Conservation (phyloP, 2,329 filamentous ascomycete species). For the Boeremia lycopersici region DNA sequence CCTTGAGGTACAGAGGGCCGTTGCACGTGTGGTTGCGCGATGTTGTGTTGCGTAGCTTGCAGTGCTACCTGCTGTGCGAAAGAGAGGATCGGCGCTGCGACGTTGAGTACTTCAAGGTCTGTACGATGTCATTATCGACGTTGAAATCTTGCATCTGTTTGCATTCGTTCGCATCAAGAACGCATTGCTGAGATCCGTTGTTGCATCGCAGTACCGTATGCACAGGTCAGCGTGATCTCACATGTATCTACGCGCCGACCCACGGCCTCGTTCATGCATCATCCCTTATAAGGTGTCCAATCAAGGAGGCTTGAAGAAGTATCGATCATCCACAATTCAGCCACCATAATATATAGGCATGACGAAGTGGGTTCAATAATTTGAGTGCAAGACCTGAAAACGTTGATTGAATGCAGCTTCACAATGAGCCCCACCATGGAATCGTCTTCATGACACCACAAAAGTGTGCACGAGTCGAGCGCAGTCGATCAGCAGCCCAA, state of each 20-base stretch:
- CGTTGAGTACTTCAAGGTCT: constrained; percentile 12
- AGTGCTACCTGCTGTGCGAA: constrained; percentile 9
- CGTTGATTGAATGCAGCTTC: constrained; percentile 14
- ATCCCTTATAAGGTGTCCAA: constrained; percentile 22
- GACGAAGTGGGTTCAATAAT: constrained; percentile 5
- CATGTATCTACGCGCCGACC: constrained; percentile 34
- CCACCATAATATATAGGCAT: constrained; percentile 12
- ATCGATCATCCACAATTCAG: constrained; percentile 23
- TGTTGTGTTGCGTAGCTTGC: constrained; percentile 8
- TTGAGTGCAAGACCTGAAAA: constrained; percentile 1
- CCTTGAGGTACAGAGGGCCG: constrained; percentile 7
- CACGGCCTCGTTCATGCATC: constrained; percentile 29
- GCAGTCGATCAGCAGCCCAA: constrained; percentile 33
- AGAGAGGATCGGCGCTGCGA: constrained; percentile 2
- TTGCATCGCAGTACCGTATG: constrained; percentile 1
- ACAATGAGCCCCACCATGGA: constrained; percentile 8
- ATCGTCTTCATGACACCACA: constrained; percentile 10
- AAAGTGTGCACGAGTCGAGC: neutral
- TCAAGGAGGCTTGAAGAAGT: constrained; percentile 9
- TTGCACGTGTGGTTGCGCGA: constrained; percentile 12
- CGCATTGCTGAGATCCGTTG: neutral
- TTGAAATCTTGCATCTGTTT: constrained; percentile 6
- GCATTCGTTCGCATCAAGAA: constrained; percentile 6
- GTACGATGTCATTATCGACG: constrained; percentile 1
- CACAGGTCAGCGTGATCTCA: constrained; percentile 15